Percentiles rank a stretch among this genome's conserved stretches.
These are phyloP conservation scores for Pseudopyricularia javanii DNA, from an alignment of 2,329 filamentous ascomycete species.

Conservation along the genomic window DNA sequence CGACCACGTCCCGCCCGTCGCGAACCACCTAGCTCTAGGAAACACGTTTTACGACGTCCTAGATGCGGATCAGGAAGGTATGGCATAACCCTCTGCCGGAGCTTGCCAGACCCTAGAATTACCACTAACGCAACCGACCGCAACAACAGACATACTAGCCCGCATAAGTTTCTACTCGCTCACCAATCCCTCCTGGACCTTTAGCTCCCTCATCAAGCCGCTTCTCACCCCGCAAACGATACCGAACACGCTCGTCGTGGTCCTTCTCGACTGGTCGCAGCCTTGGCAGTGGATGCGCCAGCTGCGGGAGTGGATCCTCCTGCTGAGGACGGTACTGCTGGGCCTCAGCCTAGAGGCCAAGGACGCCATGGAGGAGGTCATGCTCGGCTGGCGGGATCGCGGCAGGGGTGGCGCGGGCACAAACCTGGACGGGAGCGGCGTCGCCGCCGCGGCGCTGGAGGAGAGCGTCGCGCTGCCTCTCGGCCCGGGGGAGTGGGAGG, in stretches of 20 bases:
- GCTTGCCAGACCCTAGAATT: background rate
- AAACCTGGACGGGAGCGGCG: constrained; percentile 48
- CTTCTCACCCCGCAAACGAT: constrained; percentile 76
- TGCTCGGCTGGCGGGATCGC: constrained; percentile 67
- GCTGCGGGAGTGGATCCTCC: constrained; percentile 76
- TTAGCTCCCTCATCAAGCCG: constrained; percentile 70
- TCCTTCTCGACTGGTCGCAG: constrained; percentile 91
- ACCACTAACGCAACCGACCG: background rate
- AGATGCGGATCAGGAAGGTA: constrained; percentile 89
- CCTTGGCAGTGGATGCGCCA: constrained; percentile 89
- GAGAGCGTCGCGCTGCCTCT: constrained; percentile 62
- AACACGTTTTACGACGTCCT: constrained; percentile 94
- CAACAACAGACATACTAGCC: constrained; percentile 62
- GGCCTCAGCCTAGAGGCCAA: constrained; percentile 67
- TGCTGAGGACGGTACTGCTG: constrained; percentile 65
- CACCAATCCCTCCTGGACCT: constrained; percentile 71
- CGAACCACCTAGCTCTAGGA: constrained; percentile 83
- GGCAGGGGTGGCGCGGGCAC: constrained; percentile 52
- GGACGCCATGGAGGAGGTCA: constrained; percentile 75
- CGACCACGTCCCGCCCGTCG: constrained; percentile 57
- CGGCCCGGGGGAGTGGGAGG: constrained; percentile 87
- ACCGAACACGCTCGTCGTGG: constrained; percentile 74
- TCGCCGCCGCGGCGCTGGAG: constrained; percentile 34
- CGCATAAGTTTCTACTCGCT: constrained; percentile 83
- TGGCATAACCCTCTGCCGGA: constrained; percentile 19